Evolutionary conservation across 768 basidiomycete genomes (phyloP), one percentile per base, ranked within the genome.

Genomic region (Tricholoma flavovirens): DNA sequence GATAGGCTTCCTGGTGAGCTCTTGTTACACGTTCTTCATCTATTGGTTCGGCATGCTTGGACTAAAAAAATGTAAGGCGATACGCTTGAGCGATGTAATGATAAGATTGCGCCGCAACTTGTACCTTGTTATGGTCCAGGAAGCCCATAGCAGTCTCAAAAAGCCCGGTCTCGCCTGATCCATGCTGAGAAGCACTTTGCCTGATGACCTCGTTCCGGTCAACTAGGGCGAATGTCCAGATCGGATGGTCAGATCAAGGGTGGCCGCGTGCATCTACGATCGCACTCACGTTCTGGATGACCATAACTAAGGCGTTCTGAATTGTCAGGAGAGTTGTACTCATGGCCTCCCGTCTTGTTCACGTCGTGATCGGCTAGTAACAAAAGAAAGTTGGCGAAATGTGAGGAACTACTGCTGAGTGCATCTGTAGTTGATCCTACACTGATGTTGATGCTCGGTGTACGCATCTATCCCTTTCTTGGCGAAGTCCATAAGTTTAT

Each of bases 401-500:
- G 56, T 66, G 45, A 68, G 62, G 24, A 26, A 26, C 53, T 36
- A 56, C 56, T 58, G 60, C 58, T 42, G 51, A 33, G 19, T 19
- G 17, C 42, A 29, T 57, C 38, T 55, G 56, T 30, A 53, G 53
- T 45, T 22, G 54, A 58, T 57, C 71, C 66, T 59, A 79, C 77
- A 69, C 14, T 83, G 35, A 12, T 36, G 30, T 32, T 32, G 78
- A 15, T 77, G 80, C 26, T 74, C 64, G 61, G 74, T 70, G 71
- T 83, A 83, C 66, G 82, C 74, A 36, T 80, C 68, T 61, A 79
- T 68, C 59, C 83, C 82, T 69, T 90, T 69, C 70, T 90, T 86
- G 9, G 88, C 90, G 61, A 91, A 68, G 56, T 81, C 82, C 35
- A 88, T 77, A 63, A 91, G 79, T 56, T 67, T 77, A 58, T 89